Evolutionary conservation across 345 rosid species (phyloP), one percentile per base, ranked within the genome.

Genomic region (Populus deltoides): DNA sequence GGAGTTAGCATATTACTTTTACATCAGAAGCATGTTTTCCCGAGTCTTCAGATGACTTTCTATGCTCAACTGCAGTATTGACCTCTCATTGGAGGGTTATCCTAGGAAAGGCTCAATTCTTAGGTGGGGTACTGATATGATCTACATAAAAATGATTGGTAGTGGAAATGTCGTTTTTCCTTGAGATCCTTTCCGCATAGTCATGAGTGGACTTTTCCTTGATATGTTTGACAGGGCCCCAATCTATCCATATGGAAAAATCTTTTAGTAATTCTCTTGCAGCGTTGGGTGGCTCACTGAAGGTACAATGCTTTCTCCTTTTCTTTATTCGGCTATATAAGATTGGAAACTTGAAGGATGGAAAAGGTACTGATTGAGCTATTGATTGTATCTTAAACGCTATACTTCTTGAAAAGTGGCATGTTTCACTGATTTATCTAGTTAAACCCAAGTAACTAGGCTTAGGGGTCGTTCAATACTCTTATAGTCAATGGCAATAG

Each of bases 201-300:
- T 82, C 53, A 74, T 75, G 41, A 68, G 77, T 75, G 13, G 62
- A 13, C 51, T 67, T 29, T 81, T 79, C 81, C 57, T 78, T 38
- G 72, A 65, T 80, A 38, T 22, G 35, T 84, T 33, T 82, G 67
- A 55, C 87, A 95, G 99, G 87, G 72, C 84, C 85, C 71, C 84
- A 74, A 74, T 78, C 85, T 73, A 77, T 65, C 66, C 78, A 81
- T 78, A 31, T 33, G 57, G 76, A 83, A 69, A 90, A 83, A 77
- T 75, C 87, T 25, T 47, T 62, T 85, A 85, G 59, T 29, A 74
- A 80, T 79, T 82, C 89, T 76, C 78, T 82, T 35, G 74, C 81
- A 75, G 94, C 88, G 75, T 63, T 91, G 83, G 90, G 90, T 74
- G 81, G 84, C 73, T 89, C 87, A 61, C 63, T 90, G 83, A 87